Conservation (phyloP, 257 asterid species). For the Solanum boliviense region DNA sequence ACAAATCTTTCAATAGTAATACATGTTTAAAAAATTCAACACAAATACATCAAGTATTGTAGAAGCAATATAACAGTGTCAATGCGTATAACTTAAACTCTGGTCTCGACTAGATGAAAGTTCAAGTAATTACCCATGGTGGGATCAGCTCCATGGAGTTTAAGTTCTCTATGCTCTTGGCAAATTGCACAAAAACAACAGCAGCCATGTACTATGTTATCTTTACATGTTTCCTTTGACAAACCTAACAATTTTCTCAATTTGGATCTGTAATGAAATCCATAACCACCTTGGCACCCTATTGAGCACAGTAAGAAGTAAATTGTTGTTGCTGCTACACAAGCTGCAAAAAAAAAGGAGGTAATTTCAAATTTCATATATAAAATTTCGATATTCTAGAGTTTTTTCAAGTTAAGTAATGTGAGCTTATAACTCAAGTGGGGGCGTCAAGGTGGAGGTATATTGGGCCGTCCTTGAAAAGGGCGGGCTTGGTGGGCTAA, state of each 20-base stretch:
- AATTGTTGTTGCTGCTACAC: neutral
- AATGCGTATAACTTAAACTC: neutral
- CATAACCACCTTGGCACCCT: neutral
- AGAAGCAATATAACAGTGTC: neutral
- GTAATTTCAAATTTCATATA: neutral
- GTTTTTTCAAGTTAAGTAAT: no score
- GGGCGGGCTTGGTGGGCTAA: neutral
- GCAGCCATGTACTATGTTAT: neutral
- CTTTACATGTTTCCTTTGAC: neutral
- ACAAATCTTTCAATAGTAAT: neutral
- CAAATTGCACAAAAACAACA: constrained; percentile 1
- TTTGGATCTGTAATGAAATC: neutral
- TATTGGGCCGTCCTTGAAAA: neutral
- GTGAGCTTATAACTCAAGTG: neutral
- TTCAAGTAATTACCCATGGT: neutral
- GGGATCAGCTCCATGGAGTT: neutral
- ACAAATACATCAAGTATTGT: neutral
- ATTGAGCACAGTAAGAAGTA: neutral
- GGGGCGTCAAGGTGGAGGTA: neutral
- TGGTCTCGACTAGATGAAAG: neutral
- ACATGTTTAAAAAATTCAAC: neutral
- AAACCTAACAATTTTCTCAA: neutral
- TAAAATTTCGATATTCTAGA: neutral
- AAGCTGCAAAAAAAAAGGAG: neutral
- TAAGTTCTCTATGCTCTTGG: neutral